A percentile compares a stretch with the other conserved stretches of the same genome.
These are phyloP conservation scores for Thermomucor indicae-seudaticae DNA, from an alignment of 371 early-diverging fungal species.

Conservation along the genomic window DNA sequence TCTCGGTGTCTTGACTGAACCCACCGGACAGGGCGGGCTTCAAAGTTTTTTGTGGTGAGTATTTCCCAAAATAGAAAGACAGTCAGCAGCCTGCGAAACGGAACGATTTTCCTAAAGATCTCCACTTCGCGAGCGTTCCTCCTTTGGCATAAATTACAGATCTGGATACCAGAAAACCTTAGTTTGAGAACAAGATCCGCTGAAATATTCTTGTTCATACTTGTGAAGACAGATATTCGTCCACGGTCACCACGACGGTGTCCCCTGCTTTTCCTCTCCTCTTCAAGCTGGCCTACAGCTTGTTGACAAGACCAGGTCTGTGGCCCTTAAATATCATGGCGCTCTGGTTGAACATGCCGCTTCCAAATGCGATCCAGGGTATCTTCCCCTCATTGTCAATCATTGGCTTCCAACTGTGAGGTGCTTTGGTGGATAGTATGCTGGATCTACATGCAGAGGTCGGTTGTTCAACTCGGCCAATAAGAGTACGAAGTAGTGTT, in stretches of 20 bases:
- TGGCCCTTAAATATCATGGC: background rate
- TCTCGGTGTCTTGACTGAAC: too few relatives aligned
- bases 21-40: too few relatives aligned
- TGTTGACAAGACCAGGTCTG: background rate
- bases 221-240: background rate
- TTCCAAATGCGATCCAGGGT: background rate
- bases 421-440: background rate
- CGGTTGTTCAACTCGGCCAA: background rate
- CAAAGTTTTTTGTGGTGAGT: too few relatives aligned
- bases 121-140: background rate
- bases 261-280: too few relatives aligned
- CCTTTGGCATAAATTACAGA: background rate
- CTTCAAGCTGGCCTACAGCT: too few relatives aligned
- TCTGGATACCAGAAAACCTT: background rate
- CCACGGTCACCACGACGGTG: too few relatives aligned
- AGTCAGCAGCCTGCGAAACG: too few relatives aligned
- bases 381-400: background rate
- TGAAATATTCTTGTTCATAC: background rate
- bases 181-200: background rate
- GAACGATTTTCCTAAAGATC: too few relatives aligned
- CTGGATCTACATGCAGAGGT: background rate
- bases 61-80: too few relatives aligned
- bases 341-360: background rate
- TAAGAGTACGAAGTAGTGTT: background rate
- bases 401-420: background rate